Conservation (phyloP, 129 eudicot species). For the Apium graveolens region DNA sequence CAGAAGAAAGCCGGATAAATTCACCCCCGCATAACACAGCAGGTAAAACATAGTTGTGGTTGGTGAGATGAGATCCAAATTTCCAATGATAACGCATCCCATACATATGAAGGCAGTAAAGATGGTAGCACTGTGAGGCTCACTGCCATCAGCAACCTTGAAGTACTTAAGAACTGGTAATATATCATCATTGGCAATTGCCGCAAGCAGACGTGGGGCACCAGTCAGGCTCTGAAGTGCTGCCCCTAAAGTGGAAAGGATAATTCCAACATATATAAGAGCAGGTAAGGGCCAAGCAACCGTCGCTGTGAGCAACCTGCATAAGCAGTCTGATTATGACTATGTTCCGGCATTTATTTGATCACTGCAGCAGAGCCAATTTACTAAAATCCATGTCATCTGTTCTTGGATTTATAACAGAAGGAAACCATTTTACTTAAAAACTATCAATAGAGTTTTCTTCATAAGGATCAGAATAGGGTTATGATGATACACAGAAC, state of each 20-base stretch:
- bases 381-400: neutral
- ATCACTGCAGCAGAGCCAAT: neutral
- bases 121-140: conserved; percentile 88
- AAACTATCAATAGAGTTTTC: neutral
- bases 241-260: conserved; percentile 96
- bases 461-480: neutral
- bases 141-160: conserved; percentile 88
- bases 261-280: conserved; percentile 83
- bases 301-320: conserved; percentile 94
- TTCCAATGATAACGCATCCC: conserved; percentile 89
- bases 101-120: conserved; percentile 95
- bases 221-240: conserved; percentile 96
- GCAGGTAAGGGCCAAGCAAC: conserved; percentile 95
- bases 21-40: conserved; percentile 92
- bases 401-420: no score
- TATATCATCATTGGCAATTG: conserved; percentile 97
- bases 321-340: conserved; percentile 18
- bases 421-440: neutral
- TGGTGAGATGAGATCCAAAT: conserved; percentile 91
- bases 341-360: neutral
- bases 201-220: conserved; percentile 98
- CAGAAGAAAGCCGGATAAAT: conserved; percentile 94
- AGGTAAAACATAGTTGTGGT: conserved; percentile 97
- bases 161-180: conserved; percentile 94
- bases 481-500: neutral